These are phyloP conservation scores for Aspergillus costaricaensis DNA, from an alignment of 2,329 filamentous ascomycete genomes.

Conservation along the genomic window DNA sequence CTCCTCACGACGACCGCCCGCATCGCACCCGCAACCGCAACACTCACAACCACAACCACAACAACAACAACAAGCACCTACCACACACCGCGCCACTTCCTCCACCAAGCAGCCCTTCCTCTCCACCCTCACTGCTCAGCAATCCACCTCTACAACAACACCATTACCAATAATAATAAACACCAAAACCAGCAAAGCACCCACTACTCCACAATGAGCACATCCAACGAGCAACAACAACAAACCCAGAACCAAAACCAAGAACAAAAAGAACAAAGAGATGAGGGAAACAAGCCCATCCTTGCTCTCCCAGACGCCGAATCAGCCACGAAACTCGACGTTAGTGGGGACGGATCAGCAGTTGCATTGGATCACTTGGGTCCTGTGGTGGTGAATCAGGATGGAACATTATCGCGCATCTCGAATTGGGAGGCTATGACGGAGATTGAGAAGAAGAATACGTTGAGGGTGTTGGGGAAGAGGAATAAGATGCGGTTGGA, in stretches of 20 bases:
- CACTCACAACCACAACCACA: slow-evolving; percentile 9
- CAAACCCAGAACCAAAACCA: slow-evolving; percentile 13
- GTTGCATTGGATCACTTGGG: slow-evolving; percentile 69
- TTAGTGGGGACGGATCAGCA: slow-evolving; percentile 38
- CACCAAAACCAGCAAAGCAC: not conserved
- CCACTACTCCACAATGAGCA: slow-evolving; percentile 28
- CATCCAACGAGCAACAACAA: slow-evolving; percentile 5
- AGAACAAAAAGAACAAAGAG: slow-evolving; percentile 13
- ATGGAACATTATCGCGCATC: slow-evolving; percentile 71
- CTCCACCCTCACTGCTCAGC: slow-evolving; percentile 20
- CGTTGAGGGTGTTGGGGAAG: slow-evolving; percentile 66
- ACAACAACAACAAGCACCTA: not conserved
- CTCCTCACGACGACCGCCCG: slow-evolving; percentile 24
- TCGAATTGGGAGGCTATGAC: slow-evolving; percentile 74
- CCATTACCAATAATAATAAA: not conserved
- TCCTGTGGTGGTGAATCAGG: slow-evolving; percentile 71
- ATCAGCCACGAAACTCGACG: slow-evolving; percentile 85
- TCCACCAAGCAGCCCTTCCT: not conserved
- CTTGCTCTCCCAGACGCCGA: slow-evolving; percentile 76
- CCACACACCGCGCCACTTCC: slow-evolving; percentile 9
- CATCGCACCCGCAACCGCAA: slow-evolving; percentile 13
- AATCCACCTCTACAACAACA: slow-evolving; percentile 18
- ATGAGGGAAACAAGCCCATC: slow-evolving; percentile 29
- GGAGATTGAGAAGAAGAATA: slow-evolving; percentile 66
- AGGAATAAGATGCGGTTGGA: slow-evolving; percentile 66